These are phyloP conservation scores for Sugiyamaella qingdaonensis DNA, from an alignment of 805 yeast genomes.

Conservation along the genomic window DNA sequence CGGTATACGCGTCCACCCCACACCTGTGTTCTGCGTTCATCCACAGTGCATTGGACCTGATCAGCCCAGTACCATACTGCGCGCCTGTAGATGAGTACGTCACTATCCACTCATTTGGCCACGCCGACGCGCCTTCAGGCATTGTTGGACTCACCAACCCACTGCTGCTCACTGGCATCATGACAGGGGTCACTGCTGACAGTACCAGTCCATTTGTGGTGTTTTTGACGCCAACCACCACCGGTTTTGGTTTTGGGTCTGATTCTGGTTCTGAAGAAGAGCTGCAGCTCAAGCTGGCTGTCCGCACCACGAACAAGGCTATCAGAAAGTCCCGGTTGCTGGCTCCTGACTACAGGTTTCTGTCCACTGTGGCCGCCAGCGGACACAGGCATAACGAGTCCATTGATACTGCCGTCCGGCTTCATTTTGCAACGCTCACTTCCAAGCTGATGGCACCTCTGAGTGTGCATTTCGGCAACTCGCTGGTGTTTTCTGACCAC, in stretches of 20 bases:
- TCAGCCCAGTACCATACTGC: slow-evolving; percentile 20
- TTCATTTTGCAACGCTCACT: slow-evolving; percentile 22
- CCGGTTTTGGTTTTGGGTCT: background rate
- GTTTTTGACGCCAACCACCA: background rate
- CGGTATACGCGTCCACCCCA: slow-evolving; percentile 22
- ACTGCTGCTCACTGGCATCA: slow-evolving; percentile 12
- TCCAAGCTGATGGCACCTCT: slow-evolving; percentile 21
- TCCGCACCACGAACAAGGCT: slow-evolving; percentile 9
- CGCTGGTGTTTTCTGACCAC: slow-evolving; percentile 11
- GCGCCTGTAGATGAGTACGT: slow-evolving; percentile 24
- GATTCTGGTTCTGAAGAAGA: slow-evolving; percentile 4
- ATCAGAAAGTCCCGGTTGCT: slow-evolving; percentile 7
- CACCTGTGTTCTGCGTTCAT: slow-evolving; percentile 23
- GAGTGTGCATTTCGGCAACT: slow-evolving; percentile 12
- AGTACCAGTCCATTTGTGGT: background rate
- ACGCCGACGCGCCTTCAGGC: slow-evolving; percentile 7
- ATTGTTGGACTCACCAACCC: slow-evolving; percentile 26
- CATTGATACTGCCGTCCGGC: slow-evolving; percentile 13
- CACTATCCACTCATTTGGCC: slow-evolving; percentile 23
- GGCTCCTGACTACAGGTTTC: slow-evolving; percentile 14
- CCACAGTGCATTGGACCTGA: slow-evolving; percentile 19
- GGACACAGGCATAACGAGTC: slow-evolving; percentile 1
- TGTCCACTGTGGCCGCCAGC: background rate
- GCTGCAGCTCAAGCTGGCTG: slow-evolving; percentile 1
- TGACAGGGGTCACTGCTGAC: background rate